A percentile compares a stretch with the other conserved stretches of the same genome.
Conservation (phyloP, 306 rosid genomes). For the Casuarina equisetifolia region DNA sequence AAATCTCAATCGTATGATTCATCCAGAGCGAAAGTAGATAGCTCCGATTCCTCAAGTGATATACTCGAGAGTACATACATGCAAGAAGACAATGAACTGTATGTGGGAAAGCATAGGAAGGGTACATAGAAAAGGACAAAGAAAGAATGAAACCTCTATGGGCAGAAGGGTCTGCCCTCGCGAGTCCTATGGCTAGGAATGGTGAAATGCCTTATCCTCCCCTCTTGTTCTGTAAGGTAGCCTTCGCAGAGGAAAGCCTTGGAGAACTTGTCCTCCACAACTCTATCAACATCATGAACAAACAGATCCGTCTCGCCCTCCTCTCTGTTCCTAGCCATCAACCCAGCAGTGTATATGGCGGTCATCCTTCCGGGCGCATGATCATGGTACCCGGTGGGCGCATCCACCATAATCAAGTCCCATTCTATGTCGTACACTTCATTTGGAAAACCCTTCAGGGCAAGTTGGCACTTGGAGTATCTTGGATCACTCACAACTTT, state of each 20-base stretch:
- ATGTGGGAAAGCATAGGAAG: neutral
- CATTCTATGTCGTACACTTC: conserved; percentile 75
- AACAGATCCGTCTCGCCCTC: conserved; percentile 81
- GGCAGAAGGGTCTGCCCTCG: conserved; percentile 67
- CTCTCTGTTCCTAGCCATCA: conserved; percentile 81
- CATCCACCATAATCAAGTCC: conserved; percentile 97
- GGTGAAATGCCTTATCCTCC: conserved; percentile 75
- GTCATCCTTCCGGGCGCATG: conserved; percentile 91
- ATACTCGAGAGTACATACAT: neutral
- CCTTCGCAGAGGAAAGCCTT: conserved; percentile 74
- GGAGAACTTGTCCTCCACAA: conserved; percentile 74
- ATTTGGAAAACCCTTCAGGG: conserved; percentile 65
- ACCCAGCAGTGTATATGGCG: conserved; percentile 87
- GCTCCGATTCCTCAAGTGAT: neutral
- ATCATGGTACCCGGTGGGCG: conserved; percentile 77
- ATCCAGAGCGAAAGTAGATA: neutral
- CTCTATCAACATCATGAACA: conserved; percentile 88
- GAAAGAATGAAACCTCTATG: conserved; percentile 19
- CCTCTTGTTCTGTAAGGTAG: conserved; percentile 71
- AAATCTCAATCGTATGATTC: neutral
- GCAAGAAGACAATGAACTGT: neutral
- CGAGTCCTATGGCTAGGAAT: conserved; percentile 78
- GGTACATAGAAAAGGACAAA: neutral
- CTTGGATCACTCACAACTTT: conserved; percentile 65
- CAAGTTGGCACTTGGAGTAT: conserved; percentile 57